Conservation (phyloP, 306 rosid species). For the Arachis hypogaea region DNA sequence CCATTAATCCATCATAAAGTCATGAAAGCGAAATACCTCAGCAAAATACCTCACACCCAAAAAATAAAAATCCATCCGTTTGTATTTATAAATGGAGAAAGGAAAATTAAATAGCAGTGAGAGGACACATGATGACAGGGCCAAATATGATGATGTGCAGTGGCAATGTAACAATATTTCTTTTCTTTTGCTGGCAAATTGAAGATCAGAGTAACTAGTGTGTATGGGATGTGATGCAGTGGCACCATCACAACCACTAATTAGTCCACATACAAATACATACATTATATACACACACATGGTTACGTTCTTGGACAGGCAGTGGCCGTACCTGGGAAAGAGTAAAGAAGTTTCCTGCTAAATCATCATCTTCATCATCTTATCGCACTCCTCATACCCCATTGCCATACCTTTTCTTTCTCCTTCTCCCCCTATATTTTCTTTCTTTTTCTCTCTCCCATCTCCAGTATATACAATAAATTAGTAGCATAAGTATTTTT, state of each 20-base stretch:
- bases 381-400: too few species aligned
- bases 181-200: too few species aligned
- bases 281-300: background rate
- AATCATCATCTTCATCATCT: slow-evolving; percentile 30
- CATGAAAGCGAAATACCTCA: slow-evolving; percentile 25
- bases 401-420: slow-evolving; percentile 1
- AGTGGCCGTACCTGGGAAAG: slow-evolving; percentile 61
- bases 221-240: background rate
- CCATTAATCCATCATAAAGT: slow-evolving; percentile 31
- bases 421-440: slow-evolving; percentile 11
- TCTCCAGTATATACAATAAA: background rate
- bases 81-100: too few species aligned
- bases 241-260: background rate
- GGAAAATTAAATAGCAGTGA: too few species aligned
- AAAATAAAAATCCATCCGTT: background rate
- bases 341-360: slow-evolving; percentile 83
- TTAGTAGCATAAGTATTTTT: too few species aligned
- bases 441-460: background rate
- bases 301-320: slow-evolving; percentile 31
- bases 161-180: too few species aligned
- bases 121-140: too few species aligned
- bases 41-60: slow-evolving; percentile 1
- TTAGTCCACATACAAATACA: background rate
- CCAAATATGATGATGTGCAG: too few species aligned
- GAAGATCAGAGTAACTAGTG: too few species aligned